These are phyloP conservation scores for Chrysanthemum seticuspe DNA, from an alignment of 129 eudicot species.

Conservation along the genomic window DNA sequence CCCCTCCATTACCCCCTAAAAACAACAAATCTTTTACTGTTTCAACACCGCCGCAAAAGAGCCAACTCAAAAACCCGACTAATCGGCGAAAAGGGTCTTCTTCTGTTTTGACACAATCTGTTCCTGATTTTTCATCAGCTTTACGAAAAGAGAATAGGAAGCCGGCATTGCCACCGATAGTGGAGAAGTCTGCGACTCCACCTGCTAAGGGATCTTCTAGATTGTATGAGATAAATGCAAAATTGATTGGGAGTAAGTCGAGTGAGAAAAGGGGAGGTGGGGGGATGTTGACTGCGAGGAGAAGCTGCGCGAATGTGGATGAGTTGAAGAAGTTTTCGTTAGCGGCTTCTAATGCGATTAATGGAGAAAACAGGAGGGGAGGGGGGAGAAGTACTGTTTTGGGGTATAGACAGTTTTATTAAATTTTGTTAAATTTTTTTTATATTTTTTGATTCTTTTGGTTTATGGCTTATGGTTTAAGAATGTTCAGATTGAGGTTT, in stretches of 20 bases:
- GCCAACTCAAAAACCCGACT: slow-evolving; percentile 42
- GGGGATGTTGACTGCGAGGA: slow-evolving; percentile 62
- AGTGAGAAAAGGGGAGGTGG: slow-evolving; percentile 73
- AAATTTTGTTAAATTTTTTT: not conserved
- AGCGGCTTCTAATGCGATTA: slow-evolving; percentile 63
- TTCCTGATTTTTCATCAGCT: slow-evolving; percentile 71
- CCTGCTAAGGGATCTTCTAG: slow-evolving; percentile 62
- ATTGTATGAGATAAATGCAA: slow-evolving; percentile 50
- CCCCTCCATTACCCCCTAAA: slow-evolving; percentile 27
- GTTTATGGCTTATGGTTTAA: not conserved
- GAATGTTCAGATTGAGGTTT: not conserved
- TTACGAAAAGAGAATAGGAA: slow-evolving; percentile 78
- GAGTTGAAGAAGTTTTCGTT: slow-evolving; percentile 64
- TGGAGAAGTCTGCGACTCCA: slow-evolving; percentile 63
- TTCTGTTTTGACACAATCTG: slow-evolving; percentile 73
- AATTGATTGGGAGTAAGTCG: slow-evolving; percentile 67
- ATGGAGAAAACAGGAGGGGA: slow-evolving; percentile 53
- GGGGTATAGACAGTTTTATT: slow-evolving; percentile 54
- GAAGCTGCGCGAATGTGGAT: slow-evolving; percentile 70
- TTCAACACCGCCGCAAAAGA: slow-evolving; percentile 45
- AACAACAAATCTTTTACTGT: not conserved
- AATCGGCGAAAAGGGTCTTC: slow-evolving; percentile 49
- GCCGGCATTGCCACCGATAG: slow-evolving; percentile 57
- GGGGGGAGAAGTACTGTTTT: slow-evolving; percentile 51
- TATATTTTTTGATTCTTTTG: not conserved